Evolutionary conservation across 805 yeast genomes (phyloP), one percentile per base, ranked within the genome.

Genomic region (Kregervanrija fluxuum): DNA sequence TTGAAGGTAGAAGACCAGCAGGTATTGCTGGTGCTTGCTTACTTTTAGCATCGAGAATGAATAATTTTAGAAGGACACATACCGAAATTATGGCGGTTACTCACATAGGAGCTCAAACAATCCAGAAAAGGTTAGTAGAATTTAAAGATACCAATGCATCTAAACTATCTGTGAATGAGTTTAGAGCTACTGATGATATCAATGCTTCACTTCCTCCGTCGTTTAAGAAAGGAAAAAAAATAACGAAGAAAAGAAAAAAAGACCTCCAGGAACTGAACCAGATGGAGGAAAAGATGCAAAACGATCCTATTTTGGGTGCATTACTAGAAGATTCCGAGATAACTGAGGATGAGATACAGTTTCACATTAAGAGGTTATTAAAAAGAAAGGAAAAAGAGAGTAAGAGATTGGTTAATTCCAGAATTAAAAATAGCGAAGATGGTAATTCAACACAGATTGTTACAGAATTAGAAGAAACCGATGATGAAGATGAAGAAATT

Each of bases 11-110:
- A 59, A 74, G 98, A 50, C 99, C 99, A 0, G 98, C 99, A 0
- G 99, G 99, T 56, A 79, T 93, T 43, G 99, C 99, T 0, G 99
- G 98, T 16, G 99, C 99, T 0, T 89, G 97, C 64, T 71, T 93
- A 2, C 61, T 95, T 38, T 67, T 93, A 41, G 99, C 99, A 0
- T 93, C 97, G 2, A 75, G 99, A 64, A 95, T 93, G 98, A 93
- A 93, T 65, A 90, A 90, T 59, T 82, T 85, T 60, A 75, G 96
- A 58, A 74, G 98, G 57, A 82, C 95, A 2, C 96, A 91, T 61
- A 77, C 90, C 1, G 98, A 95, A 61, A 83, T 93, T 43, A 97
- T 91, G 13, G 91, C 95, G 0, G 93, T 93, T 8, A 91, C 98
- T 1, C 95, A 88, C 61, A 90, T 93, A 22, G 96, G 96, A 5